Evolutionary conservation across 352 stramenopile species (phyloP).

Genomic region (Thraustochytrium sp.): DNA sequence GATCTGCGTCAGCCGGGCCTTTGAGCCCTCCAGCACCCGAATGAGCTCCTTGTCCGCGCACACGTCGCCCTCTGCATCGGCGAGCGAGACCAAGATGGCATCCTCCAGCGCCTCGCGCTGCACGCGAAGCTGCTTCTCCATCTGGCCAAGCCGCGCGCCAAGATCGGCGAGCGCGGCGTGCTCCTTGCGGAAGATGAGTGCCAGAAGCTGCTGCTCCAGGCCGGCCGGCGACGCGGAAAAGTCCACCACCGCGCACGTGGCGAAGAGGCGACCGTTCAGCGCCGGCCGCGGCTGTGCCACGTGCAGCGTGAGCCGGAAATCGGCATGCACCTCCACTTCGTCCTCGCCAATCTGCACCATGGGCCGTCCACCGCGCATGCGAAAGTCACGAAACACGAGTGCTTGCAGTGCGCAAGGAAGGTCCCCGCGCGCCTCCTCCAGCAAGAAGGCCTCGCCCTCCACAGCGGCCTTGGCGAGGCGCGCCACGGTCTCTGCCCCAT

Average conservation of each 20-base stretch:
- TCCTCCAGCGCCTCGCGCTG: constrained; percentile 85
- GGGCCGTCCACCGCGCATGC: constrained; percentile 79
- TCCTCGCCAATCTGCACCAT: constrained; percentile 80
- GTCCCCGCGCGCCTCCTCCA: constrained; percentile 71
- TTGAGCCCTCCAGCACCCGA: constrained; percentile 84
- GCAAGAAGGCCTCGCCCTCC: constrained; percentile 78
- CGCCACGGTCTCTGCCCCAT: constrained; percentile 69
- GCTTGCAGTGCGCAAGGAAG: constrained; percentile 77
- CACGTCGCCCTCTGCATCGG: constrained; percentile 87
- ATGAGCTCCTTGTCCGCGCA: constrained; percentile 94
- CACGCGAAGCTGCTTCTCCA: constrained; percentile 80
- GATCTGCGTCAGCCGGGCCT: constrained; percentile 83
- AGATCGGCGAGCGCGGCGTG: constrained; percentile 80
- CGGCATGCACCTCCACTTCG: constrained; percentile 82
- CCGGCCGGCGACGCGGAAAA: constrained; percentile 88
- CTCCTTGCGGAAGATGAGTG: constrained; percentile 80
- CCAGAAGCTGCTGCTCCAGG: constrained; percentile 77
- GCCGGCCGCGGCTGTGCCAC: constrained; percentile 83
- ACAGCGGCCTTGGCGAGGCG: constrained; percentile 80
- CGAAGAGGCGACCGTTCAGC: constrained; percentile 81
- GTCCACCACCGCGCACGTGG: constrained; percentile 86
- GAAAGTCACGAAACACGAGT: constrained; percentile 81
- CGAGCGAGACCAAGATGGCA: constrained; percentile 81
- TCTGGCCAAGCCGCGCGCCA: constrained; percentile 81
- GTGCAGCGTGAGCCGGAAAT: constrained; percentile 83